Evolutionary conservation across 164 flowering plant species (phyloP).

Genomic region (Malania oleifera): DNA sequence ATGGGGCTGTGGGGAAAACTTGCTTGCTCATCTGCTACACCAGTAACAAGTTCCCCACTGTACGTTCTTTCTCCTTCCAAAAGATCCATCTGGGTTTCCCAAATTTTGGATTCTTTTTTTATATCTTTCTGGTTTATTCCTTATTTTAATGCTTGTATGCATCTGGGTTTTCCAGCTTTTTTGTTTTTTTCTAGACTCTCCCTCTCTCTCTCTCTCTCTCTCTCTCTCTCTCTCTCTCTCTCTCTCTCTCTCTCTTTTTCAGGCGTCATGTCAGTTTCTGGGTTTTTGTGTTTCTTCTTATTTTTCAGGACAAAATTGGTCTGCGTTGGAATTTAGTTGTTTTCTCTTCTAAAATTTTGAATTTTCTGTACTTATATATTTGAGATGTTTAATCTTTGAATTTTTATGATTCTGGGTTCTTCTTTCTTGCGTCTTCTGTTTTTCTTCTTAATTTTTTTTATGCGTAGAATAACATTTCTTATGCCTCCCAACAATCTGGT

Average conservation of each 20-base stretch:
- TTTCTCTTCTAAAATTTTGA: no score
- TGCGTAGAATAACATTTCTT: neutral
- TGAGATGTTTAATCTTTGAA: neutral
- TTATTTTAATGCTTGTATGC: constrained; percentile 5
- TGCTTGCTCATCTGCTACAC: constrained; percentile 97
- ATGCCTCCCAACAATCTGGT: neutral
- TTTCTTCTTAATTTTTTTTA: neutral
- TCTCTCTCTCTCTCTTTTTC: neutral
- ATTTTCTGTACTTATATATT: neutral
- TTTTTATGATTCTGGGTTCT: neutral
- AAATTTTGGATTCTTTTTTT: constrained; percentile 3
- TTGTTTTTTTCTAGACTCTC: constrained; percentile 6
- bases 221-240: constrained; percentile 6
- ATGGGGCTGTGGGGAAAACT: constrained; percentile 97
- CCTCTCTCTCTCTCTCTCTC: constrained; percentile 8
- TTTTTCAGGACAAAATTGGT: no score
- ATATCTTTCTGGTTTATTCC: neutral
- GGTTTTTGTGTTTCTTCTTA: constrained; percentile 6
- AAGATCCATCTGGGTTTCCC: constrained; percentile 17
- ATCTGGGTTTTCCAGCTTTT: constrained; percentile 32
- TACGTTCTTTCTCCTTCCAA: constrained; percentile 23
- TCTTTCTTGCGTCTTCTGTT: neutral
- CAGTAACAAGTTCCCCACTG: constrained; percentile 95
- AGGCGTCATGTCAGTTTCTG: neutral
- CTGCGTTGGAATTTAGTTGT: no score